Evolutionary conservation across 306 rosid genomes (phyloP), one percentile per base, ranked within the genome.

Genomic region (Acmispon strigosus): DNA sequence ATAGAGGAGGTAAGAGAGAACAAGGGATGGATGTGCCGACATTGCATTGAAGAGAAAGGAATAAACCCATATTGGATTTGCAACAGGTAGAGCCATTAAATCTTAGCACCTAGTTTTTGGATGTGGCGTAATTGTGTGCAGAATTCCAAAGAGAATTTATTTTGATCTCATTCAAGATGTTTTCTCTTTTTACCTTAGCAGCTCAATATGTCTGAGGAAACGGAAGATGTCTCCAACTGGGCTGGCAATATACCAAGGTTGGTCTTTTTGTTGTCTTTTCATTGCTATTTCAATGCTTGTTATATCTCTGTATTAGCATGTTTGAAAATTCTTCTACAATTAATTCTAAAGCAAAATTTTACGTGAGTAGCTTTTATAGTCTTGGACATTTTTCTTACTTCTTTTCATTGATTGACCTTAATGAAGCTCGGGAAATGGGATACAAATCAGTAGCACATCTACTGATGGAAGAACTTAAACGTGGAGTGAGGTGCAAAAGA

Each of bases 21-120:
- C 72, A 87, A 86, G 73, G 72, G 63, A 14, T 90, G 96, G 96
- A 86, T 83, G 88, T 88, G 96, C 67, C 94, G 91, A n/a, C 96
- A 87, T 75, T 90, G 96, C 73, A 76, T 81, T 55, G 94, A 90
- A 76, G 86, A 58, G 14, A 81, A 84, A 67, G 96, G 94, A 75
- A 76, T 42, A 8, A 81, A 53, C 6, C 90, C 91, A 53, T 79
- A 78, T 60, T 90, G 96, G 96, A 83, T 90, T 71, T 90, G 96
- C 62, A 90, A 86, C 91, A 88, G 96, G 96, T 90, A 74, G 11
- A 32, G n/a, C n/a, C 42, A 39, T 22, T 69, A 32, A 54, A 37
- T 51, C 24, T 24, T 10, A 17, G 14, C 36, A 24, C 14, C 27
- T 24, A 37, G 8, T 10, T 11, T 56, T 50, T 50, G 18, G 29